These are phyloP conservation scores for Entelexis sorbosivorans DNA, from an alignment of 1,139 yeast genomes.

Conservation along the genomic window DNA sequence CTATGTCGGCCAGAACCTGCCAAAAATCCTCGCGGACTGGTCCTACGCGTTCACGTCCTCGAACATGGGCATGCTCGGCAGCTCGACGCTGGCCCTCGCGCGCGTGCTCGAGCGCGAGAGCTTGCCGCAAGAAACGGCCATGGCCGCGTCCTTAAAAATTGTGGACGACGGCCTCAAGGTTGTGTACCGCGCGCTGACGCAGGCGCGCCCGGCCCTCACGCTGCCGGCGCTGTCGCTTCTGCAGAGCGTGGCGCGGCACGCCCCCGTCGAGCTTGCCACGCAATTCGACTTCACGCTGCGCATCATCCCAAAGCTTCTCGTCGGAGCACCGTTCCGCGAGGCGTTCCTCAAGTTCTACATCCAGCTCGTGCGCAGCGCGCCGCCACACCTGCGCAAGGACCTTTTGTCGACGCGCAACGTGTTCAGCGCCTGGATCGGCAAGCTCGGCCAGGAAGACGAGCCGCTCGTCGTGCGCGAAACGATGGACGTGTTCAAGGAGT, in stretches of 20 bases:
- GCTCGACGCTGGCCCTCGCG: slow-evolving; percentile 18
- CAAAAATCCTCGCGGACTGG: slow-evolving; percentile 22
- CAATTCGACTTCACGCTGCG: slow-evolving; percentile 58
- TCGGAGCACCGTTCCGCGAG: slow-evolving; percentile 44
- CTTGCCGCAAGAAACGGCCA: slow-evolving; percentile 6
- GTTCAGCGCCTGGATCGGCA: slow-evolving; percentile 57
- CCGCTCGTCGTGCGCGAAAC: slow-evolving; percentile 38
- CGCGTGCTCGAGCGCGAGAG: slow-evolving; percentile 9
- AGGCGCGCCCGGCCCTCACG: slow-evolving; percentile 48
- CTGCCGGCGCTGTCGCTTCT: slow-evolving; percentile 52
- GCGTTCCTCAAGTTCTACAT: slow-evolving; percentile 55
- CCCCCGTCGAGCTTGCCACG: slow-evolving; percentile 46
- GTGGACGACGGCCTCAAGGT: slow-evolving; percentile 49
- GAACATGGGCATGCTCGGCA: slow-evolving; percentile 19
- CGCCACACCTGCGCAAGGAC: slow-evolving; percentile 51
- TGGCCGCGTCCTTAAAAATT: slow-evolving; percentile 32
- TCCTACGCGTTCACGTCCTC: slow-evolving; percentile 22
- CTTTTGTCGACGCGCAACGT: slow-evolving; percentile 46
- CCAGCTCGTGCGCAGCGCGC: slow-evolving; percentile 38
- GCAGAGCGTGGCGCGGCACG: slow-evolving; percentile 39
- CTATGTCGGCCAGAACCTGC: slow-evolving; percentile 9
- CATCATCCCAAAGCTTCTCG: slow-evolving; percentile 52
- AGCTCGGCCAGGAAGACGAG: slow-evolving; percentile 43
- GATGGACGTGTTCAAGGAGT: slow-evolving; percentile 40
- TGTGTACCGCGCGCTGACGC: slow-evolving; percentile 56